Conservation (phyloP, 2,329 filamentous ascomycete species). For the Cercospora sojina region DNA sequence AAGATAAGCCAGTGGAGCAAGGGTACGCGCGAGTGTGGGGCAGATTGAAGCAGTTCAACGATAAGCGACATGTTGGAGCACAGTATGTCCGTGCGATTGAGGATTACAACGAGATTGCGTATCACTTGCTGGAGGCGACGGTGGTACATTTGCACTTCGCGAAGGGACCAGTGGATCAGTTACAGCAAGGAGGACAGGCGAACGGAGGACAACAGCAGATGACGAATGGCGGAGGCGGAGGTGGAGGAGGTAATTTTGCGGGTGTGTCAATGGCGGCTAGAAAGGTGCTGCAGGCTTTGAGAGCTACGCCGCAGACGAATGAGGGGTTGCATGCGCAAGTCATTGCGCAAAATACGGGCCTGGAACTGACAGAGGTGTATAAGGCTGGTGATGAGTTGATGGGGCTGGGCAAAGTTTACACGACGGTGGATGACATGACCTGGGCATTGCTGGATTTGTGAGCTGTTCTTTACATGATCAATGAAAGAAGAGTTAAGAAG, state of each 20-base stretch:
- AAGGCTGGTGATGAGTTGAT: slow-evolving; percentile 80
- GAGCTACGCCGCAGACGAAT: slow-evolving; percentile 66
- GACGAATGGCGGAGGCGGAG: slow-evolving; percentile 33
- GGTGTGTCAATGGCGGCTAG: slow-evolving; percentile 54
- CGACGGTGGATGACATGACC: slow-evolving; percentile 88
- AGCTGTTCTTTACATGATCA: slow-evolving; percentile 14
- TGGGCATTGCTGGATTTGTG: slow-evolving; percentile 79
- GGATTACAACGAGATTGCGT: slow-evolving; percentile 90
- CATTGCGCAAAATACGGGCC: slow-evolving; percentile 64
- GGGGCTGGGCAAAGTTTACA: slow-evolving; percentile 73
- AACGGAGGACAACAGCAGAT: slow-evolving; percentile 25
- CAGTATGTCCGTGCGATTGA: slow-evolving; percentile 76
- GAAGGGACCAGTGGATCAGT: slow-evolving; percentile 59
- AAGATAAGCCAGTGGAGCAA: slow-evolving; percentile 64
- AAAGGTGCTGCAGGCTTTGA: slow-evolving; percentile 69
- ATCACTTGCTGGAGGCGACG: slow-evolving; percentile 86
- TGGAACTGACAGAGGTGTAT: slow-evolving; percentile 69
- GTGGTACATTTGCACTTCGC: slow-evolving; percentile 84
- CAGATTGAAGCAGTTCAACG: slow-evolving; percentile 77
- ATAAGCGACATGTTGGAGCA: slow-evolving; percentile 77
- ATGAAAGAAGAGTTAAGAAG: neutral
- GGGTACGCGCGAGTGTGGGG: slow-evolving; percentile 85
- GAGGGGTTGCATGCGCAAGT: slow-evolving; percentile 81
- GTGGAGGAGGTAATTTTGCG: slow-evolving; percentile 37
- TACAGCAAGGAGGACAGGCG: slow-evolving; percentile 39